Evolutionary conservation across 768 basidiomycete species (phyloP).

Genomic region (Galerina sulciceps): DNA sequence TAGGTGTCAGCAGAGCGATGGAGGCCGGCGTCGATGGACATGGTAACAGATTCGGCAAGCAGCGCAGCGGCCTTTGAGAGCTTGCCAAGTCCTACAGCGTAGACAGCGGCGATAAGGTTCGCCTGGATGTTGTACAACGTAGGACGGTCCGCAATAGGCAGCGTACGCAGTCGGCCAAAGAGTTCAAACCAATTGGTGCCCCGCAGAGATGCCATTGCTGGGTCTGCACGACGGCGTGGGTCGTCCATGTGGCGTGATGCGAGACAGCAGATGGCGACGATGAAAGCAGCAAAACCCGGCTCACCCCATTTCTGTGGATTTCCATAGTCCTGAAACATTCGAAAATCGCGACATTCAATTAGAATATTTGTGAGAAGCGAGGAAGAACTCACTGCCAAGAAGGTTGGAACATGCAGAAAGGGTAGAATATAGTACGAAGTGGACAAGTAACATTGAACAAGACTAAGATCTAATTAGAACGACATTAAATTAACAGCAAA

Average conservation of each 20-base stretch:
- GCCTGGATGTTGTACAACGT: constrained; percentile 93
- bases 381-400: constrained; percentile 62
- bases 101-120: constrained; percentile 89
- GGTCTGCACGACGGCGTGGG: constrained; percentile 82
- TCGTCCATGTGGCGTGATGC: constrained; percentile 94
- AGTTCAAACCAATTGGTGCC: constrained; percentile 93
- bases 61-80: constrained; percentile 87
- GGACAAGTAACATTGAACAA: constrained; percentile 85
- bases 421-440: constrained; percentile 94
- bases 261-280: constrained; percentile 91
- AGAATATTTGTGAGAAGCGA: constrained; percentile 19
- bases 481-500: constrained; percentile 11
- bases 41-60: constrained; percentile 84
- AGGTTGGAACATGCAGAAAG: constrained; percentile 90
- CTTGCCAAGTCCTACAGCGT: constrained; percentile 88
- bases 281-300: constrained; percentile 92
- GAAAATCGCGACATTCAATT: constrained; percentile 3
- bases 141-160: constrained; percentile 86
- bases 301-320: constrained; percentile 96
- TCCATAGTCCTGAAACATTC: constrained; percentile 74
- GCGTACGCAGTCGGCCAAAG: constrained; percentile 82
- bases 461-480: constrained; percentile 39
- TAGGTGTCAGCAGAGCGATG: constrained; percentile 88
- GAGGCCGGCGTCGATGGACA: constrained; percentile 87
- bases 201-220: constrained; percentile 83